phyloP scores from a whole-genome alignment of 2,329 filamentous ascomycete species.

The Rhexocercosporidium sp. region DNA sequence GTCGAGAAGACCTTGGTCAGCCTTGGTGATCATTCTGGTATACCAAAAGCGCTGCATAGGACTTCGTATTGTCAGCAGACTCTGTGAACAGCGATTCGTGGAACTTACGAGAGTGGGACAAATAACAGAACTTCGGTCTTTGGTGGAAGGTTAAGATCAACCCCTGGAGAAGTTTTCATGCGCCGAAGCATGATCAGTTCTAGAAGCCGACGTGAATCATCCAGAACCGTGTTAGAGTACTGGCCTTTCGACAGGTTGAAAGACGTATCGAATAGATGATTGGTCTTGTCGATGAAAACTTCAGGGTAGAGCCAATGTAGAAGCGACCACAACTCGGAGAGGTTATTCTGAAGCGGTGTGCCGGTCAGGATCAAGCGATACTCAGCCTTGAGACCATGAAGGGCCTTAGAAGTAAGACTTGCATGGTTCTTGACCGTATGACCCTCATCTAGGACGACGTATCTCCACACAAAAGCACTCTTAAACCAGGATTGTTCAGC shows the following conservation, averaged over 20 bases:
- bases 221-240: slow-evolving; percentile 57
- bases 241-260: slow-evolving; percentile 61
- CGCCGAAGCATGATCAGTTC: slow-evolving; percentile 63
- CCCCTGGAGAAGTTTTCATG: slow-evolving; percentile 59
- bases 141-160: slow-evolving; percentile 59
- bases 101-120: slow-evolving; percentile 54
- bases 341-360: slow-evolving; percentile 64
- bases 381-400: slow-evolving; percentile 44
- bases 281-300: slow-evolving; percentile 58
- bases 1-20: slow-evolving; percentile 55
- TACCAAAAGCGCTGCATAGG: slow-evolving; percentile 65
- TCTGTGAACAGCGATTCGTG: not conserved
- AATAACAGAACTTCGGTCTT: slow-evolving; percentile 63
- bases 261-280: slow-evolving; percentile 56
- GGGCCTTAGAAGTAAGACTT: slow-evolving; percentile 39
- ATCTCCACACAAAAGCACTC: slow-evolving; percentile 55
- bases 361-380: slow-evolving; percentile 45
- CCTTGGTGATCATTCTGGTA: slow-evolving; percentile 58
- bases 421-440: slow-evolving; percentile 54
- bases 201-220: slow-evolving; percentile 56
- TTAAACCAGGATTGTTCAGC: slow-evolving; percentile 55
- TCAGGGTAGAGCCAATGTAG: slow-evolving; percentile 63
- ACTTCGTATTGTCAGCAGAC: not conserved
- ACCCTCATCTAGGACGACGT: slow-evolving; percentile 58
- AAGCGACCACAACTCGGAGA: slow-evolving; percentile 61